Percentiles rank a stretch among this genome's conserved stretches.
These are phyloP conservation scores for sweet orange (Citrus sinensis) DNA, from an alignment of 345 rosid species.

Conservation along the genomic window DNA sequence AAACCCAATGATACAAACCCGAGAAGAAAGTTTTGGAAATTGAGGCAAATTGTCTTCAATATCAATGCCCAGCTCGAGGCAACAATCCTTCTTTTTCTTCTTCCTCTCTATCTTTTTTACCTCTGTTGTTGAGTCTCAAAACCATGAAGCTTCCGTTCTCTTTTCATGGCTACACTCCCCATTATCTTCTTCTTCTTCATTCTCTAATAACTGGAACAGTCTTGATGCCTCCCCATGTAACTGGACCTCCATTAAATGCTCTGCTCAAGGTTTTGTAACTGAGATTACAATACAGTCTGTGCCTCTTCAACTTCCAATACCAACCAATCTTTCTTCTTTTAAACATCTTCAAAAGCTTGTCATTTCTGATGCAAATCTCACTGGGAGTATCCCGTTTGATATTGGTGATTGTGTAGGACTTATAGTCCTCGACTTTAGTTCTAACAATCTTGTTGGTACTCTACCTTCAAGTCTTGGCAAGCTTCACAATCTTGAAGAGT, in stretches of 20 bases:
- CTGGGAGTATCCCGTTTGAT: constrained; percentile 59
- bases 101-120: constrained; percentile 12
- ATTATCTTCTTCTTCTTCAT: constrained; percentile 35
- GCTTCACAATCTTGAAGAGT: constrained; percentile 48
- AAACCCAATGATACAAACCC: constrained; percentile 61
- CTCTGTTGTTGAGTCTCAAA: constrained; percentile 33
- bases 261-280: constrained; percentile 60
- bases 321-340: constrained; percentile 54
- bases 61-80: constrained; percentile 50
- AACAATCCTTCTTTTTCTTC: constrained; percentile 28
- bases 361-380: constrained; percentile 67
- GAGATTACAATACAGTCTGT: constrained; percentile 58
- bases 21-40: constrained; percentile 62
- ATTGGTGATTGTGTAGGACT: constrained; percentile 50
- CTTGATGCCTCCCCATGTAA: constrained; percentile 64
- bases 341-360: constrained; percentile 46
- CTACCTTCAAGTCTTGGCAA: constrained; percentile 60
- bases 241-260: constrained; percentile 79
- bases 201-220: constrained; percentile 56
- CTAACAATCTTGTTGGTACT: constrained; percentile 57
- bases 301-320: constrained; percentile 52
- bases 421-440: constrained; percentile 49
- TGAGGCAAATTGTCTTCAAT: constrained; percentile 67
- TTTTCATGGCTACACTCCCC: constrained; percentile 71
- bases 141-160: constrained; percentile 54